phyloP scores from a whole-genome alignment of 306 rosid species.

The Cicer bijugum region DNA sequence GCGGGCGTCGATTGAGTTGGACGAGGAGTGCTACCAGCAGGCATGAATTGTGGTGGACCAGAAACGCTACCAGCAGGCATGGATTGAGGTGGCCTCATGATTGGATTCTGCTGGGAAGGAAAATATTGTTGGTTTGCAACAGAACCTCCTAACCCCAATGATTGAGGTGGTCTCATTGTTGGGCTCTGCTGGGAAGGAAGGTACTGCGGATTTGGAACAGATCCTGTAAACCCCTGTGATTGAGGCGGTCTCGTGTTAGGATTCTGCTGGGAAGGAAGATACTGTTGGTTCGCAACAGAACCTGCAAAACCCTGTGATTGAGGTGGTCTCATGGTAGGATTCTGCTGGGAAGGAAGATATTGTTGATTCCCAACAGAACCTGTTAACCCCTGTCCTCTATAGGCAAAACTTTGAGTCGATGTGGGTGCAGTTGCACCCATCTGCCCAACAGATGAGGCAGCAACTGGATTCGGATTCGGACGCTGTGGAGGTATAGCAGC shows the following conservation, averaged over 20 bases:
- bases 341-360: slow-evolving; percentile 64
- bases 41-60: slow-evolving; percentile 29
- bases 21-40: slow-evolving; percentile 4
- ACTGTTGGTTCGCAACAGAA: slow-evolving; percentile 58
- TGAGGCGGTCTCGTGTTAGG: slow-evolving; percentile 70
- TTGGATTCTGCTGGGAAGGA: slow-evolving; percentile 64
- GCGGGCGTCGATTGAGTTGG: slow-evolving; percentile 53
- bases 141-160: slow-evolving; percentile 63
- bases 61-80: slow-evolving; percentile 34
- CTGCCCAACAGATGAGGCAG: slow-evolving; percentile 56
- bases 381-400: slow-evolving; percentile 55
- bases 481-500: slow-evolving; percentile 57
- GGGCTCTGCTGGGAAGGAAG: slow-evolving; percentile 65
- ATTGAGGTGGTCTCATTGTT: slow-evolving; percentile 68
- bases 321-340: slow-evolving; percentile 67
- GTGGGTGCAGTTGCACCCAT: slow-evolving; percentile 58
- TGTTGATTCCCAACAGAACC: slow-evolving; percentile 58
- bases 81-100: slow-evolving; percentile 65
- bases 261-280: slow-evolving; percentile 63
- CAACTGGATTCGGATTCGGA: slow-evolving; percentile 49
- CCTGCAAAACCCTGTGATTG: slow-evolving; percentile 62
- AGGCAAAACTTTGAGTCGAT: slow-evolving; percentile 66
- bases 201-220: slow-evolving; percentile 60
- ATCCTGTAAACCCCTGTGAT: slow-evolving; percentile 57
- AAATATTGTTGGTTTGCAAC: slow-evolving; percentile 58